Evolutionary conservation across 1,284 basidiomycete species (phyloP), one percentile per base, ranked within the genome.

Genomic region (Gymnopus androsaceus): DNA sequence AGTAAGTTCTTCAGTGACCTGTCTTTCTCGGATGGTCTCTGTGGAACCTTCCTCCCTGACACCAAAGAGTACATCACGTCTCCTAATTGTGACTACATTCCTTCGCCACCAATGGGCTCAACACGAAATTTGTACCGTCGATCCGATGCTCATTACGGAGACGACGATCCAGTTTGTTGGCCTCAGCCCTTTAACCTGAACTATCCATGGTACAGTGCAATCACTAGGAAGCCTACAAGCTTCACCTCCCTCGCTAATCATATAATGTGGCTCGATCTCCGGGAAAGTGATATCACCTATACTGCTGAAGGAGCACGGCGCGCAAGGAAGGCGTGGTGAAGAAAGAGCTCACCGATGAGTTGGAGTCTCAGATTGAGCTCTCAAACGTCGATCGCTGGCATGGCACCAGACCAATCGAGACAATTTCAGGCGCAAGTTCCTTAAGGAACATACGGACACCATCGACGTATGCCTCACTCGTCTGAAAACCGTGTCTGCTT

Each of bases 121-220:
- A 55, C 47, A 14, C 34, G 54, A 4, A 42, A 55, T 42, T 21
- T 55, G 4, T 50, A 50, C 30, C 37, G 27, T 23, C 27, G 27
- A 7, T 15, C 19, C 3, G 54, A 55, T 33, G 47, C 33, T 7
- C 36, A 25, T 6, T 55, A 50, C 33, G 46, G 54, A 2, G 23
- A 49, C 1, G 54, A 55, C 28, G 46, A 55, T 31, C 54, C 38
- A 7, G 7, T 42, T 3, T 30, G 21, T 12, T 42, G 28, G 31
- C 54, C 47, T 4, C 51, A 54, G 23, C 54, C 47, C 1, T 49
- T 41, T 47, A 55, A 55, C 27, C 28, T 4, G 1, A 15, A 42
- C 4, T 33, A 49, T 41, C 34, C 36, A 2, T 55, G 21, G 15
- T 46, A 47, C n/a, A 19, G 37, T 12, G 48, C 46, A 12, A 49